Base-by-base conservation (phyloP, 2,329 filamentous ascomycete species). In the Fusarium secorum region DNA sequence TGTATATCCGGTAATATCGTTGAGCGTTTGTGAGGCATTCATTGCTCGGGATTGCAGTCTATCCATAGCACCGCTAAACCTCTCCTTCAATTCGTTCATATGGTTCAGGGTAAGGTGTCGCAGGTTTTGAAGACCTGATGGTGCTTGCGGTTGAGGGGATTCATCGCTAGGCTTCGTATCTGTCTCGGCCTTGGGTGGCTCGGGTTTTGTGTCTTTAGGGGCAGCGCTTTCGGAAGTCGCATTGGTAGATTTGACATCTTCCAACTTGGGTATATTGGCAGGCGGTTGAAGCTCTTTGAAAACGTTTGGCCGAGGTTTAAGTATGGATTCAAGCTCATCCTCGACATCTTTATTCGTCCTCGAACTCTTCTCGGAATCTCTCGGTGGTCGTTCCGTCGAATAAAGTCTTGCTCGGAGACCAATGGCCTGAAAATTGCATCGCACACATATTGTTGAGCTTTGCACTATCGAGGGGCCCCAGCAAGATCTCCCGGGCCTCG, bases 1-100 rank as follows among this genome's bases (percentile, higher is more conserved):
- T 2, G 93, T 92, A 84, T 98, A 99, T 72, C 96, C 96, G 5
- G 96, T 99, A 58, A 98, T 89, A 76, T 95, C 93, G 81, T 98
- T 99, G 81, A 99, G 88, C 64, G 93, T 92, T 79, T 96, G 93
- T 4, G 93, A 93, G 7, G 95, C 95, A 55, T 91, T 88, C 71
- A 97, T 92, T 48, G 97, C 87, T 75, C 95, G 94, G 35, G 91
- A 89, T 78, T 98, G 94, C 24, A 98, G 80, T 70, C 93, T 90
- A 83, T 99, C 96, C 93, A 98, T 97, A 78, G 97, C 84, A 41
- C 65, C 56, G 63, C 77, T 80, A 57, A 82, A 80, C 39, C 68
- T 77, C 66, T 79, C 76, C 38, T 78, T 79, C 42, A 82, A 30
- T 15, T 76, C 74, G 71, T 71, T 78, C 26, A 80, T 77, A 14